Conservation (phyloP, 805 yeast genomes). For the Candida insectorum region DNA sequence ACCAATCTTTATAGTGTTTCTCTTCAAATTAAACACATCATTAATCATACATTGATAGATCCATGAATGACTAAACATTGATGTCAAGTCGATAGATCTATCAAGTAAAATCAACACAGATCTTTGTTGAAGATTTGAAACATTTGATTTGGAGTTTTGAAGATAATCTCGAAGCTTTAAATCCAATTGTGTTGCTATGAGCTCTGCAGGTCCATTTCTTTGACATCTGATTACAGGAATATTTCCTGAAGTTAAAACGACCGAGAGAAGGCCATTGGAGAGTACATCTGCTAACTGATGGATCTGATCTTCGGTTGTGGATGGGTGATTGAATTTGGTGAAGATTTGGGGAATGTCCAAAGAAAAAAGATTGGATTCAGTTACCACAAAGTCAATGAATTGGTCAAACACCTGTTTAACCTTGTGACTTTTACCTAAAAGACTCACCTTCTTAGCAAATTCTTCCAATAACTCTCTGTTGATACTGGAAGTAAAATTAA, state of each 20-base stretch:
- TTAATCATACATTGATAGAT: slow-evolving; percentile 95
- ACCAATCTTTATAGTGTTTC: slow-evolving; percentile 72
- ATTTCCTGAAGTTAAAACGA: slow-evolving; percentile 65
- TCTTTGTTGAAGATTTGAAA: slow-evolving; percentile 41
- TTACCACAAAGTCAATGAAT: slow-evolving; percentile 84
- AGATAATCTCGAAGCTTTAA: slow-evolving; percentile 81
- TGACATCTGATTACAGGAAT: slow-evolving; percentile 92
- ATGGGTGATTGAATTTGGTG: slow-evolving; percentile 65
- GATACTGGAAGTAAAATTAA: slow-evolving; percentile 83
- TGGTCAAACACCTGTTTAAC: slow-evolving; percentile 93
- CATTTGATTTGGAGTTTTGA: slow-evolving; percentile 50
- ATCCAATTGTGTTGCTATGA: slow-evolving; percentile 85
- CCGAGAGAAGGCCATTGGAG: slow-evolving; percentile 77
- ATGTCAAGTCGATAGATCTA: slow-evolving; percentile 83
- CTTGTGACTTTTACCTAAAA: slow-evolving; percentile 63
- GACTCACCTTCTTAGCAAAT: slow-evolving; percentile 78
- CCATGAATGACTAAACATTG: slow-evolving; percentile 97
- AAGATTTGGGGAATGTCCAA: slow-evolving; percentile 67
- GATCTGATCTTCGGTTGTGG: slow-evolving; percentile 71
- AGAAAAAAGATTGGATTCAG: slow-evolving; percentile 88
- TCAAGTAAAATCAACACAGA: slow-evolving; percentile 81
- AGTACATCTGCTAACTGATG: slow-evolving; percentile 63
- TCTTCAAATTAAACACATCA: slow-evolving; percentile 78
- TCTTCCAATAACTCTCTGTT: slow-evolving; percentile 80
- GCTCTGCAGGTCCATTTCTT: slow-evolving; percentile 91